Evolutionary conservation across 768 basidiomycete species (phyloP).

Genomic region (Mycena maculata): DNA sequence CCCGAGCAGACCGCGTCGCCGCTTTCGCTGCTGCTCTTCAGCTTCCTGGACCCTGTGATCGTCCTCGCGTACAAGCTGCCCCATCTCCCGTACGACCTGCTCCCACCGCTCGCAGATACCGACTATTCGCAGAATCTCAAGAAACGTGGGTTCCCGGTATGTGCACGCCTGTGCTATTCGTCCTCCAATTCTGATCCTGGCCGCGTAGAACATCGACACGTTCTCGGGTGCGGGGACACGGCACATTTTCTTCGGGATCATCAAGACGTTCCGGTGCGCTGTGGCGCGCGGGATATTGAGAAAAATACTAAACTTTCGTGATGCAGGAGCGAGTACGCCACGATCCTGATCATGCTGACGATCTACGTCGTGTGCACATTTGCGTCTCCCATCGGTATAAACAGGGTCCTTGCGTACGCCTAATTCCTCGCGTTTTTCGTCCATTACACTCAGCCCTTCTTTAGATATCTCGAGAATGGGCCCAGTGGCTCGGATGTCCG

Average conservation of each 20-base stretch:
- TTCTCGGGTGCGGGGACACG: conserved; percentile 24
- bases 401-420: conserved; percentile 27
- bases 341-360: conserved; percentile 22
- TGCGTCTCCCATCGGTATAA: conserved; percentile 32
- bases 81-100: conserved; percentile 61
- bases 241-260: conserved; percentile 34
- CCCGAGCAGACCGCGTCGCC: conserved; percentile 64
- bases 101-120: conserved; percentile 70
- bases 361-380: conserved; percentile 29
- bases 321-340: conserved; percentile 21
- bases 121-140: conserved; percentile 28
- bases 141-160: conserved; percentile 29
- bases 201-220: conserved; percentile 31
- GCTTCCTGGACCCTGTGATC: conserved; percentile 66
- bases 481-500: conserved; percentile 52
- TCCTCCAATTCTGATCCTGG: not conserved
- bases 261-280: conserved; percentile 30
- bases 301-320: not conserved
- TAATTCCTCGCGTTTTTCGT: conserved; percentile 14
- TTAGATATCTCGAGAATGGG: conserved; percentile 54
- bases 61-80: conserved; percentile 53
- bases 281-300: not conserved
- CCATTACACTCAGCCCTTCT: not conserved
- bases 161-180: not conserved
- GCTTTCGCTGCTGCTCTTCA: conserved; percentile 56